Conservation (phyloP, 2,329 filamentous ascomycete species). For the Podosphaera xanthii region DNA sequence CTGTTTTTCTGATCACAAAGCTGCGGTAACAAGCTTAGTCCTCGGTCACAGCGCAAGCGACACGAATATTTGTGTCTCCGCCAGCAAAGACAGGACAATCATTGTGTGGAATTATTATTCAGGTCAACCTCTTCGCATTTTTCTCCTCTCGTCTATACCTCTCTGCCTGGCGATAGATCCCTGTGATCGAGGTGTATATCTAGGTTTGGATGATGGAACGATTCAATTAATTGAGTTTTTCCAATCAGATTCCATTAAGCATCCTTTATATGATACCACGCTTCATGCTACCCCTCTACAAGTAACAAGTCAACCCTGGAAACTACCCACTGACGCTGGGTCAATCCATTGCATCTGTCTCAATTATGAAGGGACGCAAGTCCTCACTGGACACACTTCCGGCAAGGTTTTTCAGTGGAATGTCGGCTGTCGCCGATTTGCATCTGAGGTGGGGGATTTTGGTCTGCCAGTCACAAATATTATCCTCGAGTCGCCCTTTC, state of each 20-base stretch:
- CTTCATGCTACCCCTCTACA: slow-evolving; percentile 34
- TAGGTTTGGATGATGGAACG: slow-evolving; percentile 58
- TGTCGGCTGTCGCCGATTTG: slow-evolving; percentile 22
- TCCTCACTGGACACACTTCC: slow-evolving; percentile 61
- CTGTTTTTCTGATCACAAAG: slow-evolving; percentile 57
- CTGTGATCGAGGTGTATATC: slow-evolving; percentile 60
- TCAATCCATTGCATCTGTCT: slow-evolving; percentile 44
- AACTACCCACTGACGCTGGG: slow-evolving; percentile 22
- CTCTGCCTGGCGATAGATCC: slow-evolving; percentile 58
- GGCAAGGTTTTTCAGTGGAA: slow-evolving; percentile 70
- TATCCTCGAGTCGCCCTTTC: slow-evolving; percentile 41
- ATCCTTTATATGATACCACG: slow-evolving; percentile 20
- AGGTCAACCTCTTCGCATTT: slow-evolving; percentile 54
- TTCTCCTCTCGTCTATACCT: slow-evolving; percentile 54
- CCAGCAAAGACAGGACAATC: slow-evolving; percentile 67
- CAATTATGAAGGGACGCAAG: slow-evolving; percentile 59
- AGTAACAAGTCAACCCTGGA: slow-evolving; percentile 26
- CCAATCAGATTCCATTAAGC: slow-evolving; percentile 22
- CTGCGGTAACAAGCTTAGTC: slow-evolving; percentile 41
- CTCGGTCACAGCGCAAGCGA: slow-evolving; percentile 45
- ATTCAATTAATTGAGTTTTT: slow-evolving; percentile 61
- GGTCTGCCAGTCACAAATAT: slow-evolving; percentile 71
- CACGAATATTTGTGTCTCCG: slow-evolving; percentile 65
- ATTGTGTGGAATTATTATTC: slow-evolving; percentile 84
- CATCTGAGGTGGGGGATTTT: slow-evolving; percentile 21